Evolutionary conservation across 768 basidiomycete species (phyloP), one percentile per base, ranked within the genome.

Genomic region (Boletus bicolor): DNA sequence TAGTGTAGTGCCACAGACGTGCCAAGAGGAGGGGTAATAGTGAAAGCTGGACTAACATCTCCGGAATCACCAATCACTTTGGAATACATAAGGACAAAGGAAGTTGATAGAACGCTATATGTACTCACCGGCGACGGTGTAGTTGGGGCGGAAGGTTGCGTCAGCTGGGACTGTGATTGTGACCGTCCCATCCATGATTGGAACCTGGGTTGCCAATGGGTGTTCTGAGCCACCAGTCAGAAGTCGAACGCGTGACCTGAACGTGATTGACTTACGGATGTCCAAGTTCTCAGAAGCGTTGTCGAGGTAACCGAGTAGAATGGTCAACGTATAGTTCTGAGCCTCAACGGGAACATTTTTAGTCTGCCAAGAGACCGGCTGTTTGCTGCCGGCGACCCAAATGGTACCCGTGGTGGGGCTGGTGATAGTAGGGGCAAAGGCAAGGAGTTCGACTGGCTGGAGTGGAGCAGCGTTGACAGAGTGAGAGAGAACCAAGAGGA

Each of bases 31-130:
- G 48, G 0, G 15, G 8, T 3, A 17, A 91, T 91, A 1, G 77
- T 81, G 65, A 91, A 89, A 38, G 71, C 17, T 0, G 80, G 80
- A 63, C 81, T 85, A 9, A 68, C 60, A 58, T 91, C 82, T 11
- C 87, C 88, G 14, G 84, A 86, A 63, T 86, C 82, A 28, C 87
- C 87, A 59, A 85, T 73, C 41, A 87, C 87, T 88, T 54, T 51
- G 14, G 43, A 44, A 46, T 2, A 30, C 4, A 34, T 64, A 17
- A 54, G 49, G 8, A 54, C n/a, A 38, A 28, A 19, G 11, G 34
- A 26, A 21, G 44, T 26, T 7, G 5, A 42, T 9, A 3, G 32
- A 24, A 19, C 14, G 6, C 17, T 5, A 14, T 5, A 14, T 2
- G 8, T 46, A 82, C 87, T 75, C 65, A 88, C 87, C 64, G 56